These are phyloP conservation scores for Claviceps lovelessii DNA, from an alignment of 2,329 filamentous ascomycete species.

Conservation along the genomic window DNA sequence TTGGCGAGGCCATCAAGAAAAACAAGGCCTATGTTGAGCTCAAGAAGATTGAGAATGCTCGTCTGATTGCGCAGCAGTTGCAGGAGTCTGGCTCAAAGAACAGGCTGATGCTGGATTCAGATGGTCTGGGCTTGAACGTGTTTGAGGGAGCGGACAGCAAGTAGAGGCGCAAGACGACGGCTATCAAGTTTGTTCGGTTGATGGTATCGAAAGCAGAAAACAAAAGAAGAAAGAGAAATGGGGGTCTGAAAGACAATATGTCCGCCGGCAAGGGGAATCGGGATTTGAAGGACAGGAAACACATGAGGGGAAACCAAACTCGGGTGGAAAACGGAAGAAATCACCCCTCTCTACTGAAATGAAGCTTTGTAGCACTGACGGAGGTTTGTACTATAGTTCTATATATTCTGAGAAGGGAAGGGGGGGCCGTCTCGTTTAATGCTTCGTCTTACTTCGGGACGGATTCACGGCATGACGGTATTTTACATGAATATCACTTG, in stretches of 20 bases:
- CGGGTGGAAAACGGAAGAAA: background rate
- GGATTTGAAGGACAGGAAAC: background rate
- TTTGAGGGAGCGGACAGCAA: constrained; percentile 39
- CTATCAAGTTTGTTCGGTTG: background rate
- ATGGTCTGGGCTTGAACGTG: constrained; percentile 85
- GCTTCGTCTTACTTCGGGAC: background rate
- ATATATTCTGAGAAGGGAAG: background rate
- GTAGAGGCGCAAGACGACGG: constrained; percentile 9
- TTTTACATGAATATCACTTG: background rate
- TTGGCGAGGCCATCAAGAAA: constrained; percentile 99
- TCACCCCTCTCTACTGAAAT: constrained; percentile 2
- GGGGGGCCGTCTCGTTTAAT: background rate
- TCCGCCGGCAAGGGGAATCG: background rate
- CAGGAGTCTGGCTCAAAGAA: constrained; percentile 80
- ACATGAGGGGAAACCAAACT: background rate
- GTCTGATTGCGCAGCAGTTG: constrained; percentile 72
- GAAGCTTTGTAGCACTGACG: background rate
- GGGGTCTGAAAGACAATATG: background rate
- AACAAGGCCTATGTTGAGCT: constrained; percentile 91
- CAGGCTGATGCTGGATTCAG: constrained; percentile 82
- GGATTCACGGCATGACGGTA: background rate
- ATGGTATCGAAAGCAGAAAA: background rate
- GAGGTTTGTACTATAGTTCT: constrained; percentile 4
- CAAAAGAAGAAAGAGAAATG: background rate
- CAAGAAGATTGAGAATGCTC: constrained; percentile 94